Evolutionary conservation across 257 asterid species (phyloP).

Genomic region (Scutellaria baicalensis): DNA sequence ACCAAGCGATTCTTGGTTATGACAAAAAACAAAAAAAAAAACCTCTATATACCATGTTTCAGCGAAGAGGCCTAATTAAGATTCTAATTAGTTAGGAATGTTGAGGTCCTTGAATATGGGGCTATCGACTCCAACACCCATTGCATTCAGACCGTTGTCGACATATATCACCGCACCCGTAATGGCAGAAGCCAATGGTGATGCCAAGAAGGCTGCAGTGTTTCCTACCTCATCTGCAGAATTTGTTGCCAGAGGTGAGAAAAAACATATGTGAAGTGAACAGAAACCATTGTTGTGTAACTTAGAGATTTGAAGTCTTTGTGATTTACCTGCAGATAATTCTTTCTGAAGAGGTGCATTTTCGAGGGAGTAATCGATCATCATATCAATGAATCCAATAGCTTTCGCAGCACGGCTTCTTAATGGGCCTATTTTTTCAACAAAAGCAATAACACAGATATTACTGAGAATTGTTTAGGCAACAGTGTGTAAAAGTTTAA

Average conservation of each 20-base stretch:
- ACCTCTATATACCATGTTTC: constrained; percentile 24
- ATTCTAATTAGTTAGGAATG: constrained; percentile 41
- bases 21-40: constrained; percentile 18
- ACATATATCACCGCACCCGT: constrained; percentile 79
- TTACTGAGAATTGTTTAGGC: background rate
- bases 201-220: constrained; percentile 75
- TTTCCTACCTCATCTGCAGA: constrained; percentile 82
- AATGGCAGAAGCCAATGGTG: constrained; percentile 82
- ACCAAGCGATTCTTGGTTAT: constrained; percentile 16
- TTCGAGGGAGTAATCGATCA: constrained; percentile 76
- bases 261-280: background rate
- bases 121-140: constrained; percentile 87
- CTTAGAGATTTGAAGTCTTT: background rate
- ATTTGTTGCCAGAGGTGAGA: constrained; percentile 7
- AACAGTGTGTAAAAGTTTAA: background rate
- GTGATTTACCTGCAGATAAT: constrained; percentile 56
- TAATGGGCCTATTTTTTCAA: constrained; percentile 48
- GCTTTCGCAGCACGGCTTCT: constrained; percentile 95
- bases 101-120: constrained; percentile 60
- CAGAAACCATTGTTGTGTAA: background rate
- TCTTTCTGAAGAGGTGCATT: constrained; percentile 88
- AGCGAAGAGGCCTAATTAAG: background rate
- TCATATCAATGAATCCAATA: constrained; percentile 83
- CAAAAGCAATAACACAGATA: background rate
- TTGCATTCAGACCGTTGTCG: constrained; percentile 85